These are phyloP conservation scores for Pseudisothecium myosuroides DNA, from an alignment of 225 moss, liverwort and hornwort species.

Conservation along the genomic window DNA sequence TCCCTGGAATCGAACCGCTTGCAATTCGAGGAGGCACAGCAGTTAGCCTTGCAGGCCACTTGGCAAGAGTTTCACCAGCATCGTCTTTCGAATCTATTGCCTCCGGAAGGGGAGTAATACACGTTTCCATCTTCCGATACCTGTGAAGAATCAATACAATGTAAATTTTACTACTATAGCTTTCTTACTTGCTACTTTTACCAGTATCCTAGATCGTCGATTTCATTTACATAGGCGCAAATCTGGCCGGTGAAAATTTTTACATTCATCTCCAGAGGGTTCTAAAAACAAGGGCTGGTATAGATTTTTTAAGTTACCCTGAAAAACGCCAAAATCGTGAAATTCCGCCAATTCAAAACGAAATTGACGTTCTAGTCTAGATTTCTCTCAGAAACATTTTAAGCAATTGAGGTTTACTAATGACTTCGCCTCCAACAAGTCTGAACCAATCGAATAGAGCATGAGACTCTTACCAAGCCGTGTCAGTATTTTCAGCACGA, in stretches of 20 bases:
- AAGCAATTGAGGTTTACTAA: neutral
- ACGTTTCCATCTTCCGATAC: conserved; percentile 88
- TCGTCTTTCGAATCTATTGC: conserved; percentile 35
- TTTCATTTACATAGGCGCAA: neutral
- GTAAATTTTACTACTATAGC: neutral
- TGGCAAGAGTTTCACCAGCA: conserved; percentile 52
- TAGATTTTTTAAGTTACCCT: neutral
- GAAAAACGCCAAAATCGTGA: too few relatives aligned
- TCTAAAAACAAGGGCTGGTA: too few relatives aligned
- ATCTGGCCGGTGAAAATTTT: neutral
- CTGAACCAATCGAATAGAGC: neutral
- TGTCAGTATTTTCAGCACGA: conserved; percentile 71
- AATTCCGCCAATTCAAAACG: neutral
- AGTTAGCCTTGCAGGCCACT: conserved; percentile 74
- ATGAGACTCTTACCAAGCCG: conserved; percentile 54
- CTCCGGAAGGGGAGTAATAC: conserved; percentile 77
- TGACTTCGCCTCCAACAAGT: neutral
- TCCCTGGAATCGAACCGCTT: conserved; percentile 63
- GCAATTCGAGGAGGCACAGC: conserved; percentile 74
- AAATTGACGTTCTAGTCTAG: neutral
- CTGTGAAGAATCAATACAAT: conserved; percentile 8
- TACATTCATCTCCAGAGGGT: neutral
- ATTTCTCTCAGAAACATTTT: too few relatives aligned
- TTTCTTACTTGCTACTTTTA: neutral
- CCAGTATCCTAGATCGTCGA: neutral